Evolutionary conservation across 108 stramenopile genomes (phyloP), one percentile per base, ranked within the genome.

Genomic region (Cyclotella baltica): DNA sequence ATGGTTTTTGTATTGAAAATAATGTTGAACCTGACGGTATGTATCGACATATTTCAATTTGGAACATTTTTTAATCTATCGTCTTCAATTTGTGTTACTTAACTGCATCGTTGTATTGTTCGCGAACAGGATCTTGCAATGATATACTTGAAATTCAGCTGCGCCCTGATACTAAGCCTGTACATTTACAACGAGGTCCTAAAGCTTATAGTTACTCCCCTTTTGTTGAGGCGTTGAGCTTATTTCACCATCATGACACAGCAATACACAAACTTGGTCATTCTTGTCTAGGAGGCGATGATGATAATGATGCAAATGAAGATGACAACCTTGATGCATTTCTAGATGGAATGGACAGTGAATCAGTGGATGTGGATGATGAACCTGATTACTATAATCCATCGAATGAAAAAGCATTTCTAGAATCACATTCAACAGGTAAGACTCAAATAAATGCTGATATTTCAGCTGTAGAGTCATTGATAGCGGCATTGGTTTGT

Each of bases 11-110:
- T 48, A 86, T 95, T 36, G 55, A 70, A 16, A 69, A 89, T 61
- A 95, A 95, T 70, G 25, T 87, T 0, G 92, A 95, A 70, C 92
- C 94, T 38, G 94, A 95, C 83, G 94, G 82, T 83, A 35, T 77
- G 82, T 53, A 23, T 3, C 34, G 20, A 9, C 0, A 20, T 20
- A 35, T n/a, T 20, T 40, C 40, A 3, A 19, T 47, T 61, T 20
- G 8, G 22, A 33, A 2, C 23, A 56, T 43, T 11, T 34, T 3
- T 36, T 70, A 0, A 4, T 19, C 6, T 2, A 10, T 19, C 59
- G 8, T 30, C 31, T 18, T 43, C 62, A 38, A 1, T 52, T 28
- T 40, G 18, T 10, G 25, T 59, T 76, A 15, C 34, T 43, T 37
- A 56, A 23, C 31, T 33, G 59, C n/a, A 10, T 28, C 15, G 31